These are phyloP conservation scores for Cephaloascus fragrans DNA, from an alignment of 805 yeast genomes.

Conservation along the genomic window DNA sequence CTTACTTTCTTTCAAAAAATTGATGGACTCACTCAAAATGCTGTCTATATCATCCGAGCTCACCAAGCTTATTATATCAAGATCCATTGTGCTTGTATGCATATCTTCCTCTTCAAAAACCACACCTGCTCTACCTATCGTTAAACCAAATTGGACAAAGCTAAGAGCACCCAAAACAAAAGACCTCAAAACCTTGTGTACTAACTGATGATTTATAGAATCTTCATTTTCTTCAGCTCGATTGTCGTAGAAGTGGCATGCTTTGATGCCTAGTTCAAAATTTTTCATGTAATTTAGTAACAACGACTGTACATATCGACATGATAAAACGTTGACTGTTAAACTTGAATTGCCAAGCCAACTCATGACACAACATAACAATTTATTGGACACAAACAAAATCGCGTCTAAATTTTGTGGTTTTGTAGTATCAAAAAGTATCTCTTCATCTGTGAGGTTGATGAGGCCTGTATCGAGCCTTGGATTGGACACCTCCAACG, in stretches of 20 bases:
- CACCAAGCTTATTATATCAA: conserved; percentile 20
- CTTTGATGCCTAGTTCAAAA: conserved; percentile 3
- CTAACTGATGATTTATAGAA: conserved; percentile 16
- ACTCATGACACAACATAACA: conserved; percentile 44
- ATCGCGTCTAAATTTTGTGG: conserved; percentile 30
- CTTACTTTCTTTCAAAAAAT: conserved; percentile 16
- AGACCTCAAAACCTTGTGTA: conserved; percentile 41
- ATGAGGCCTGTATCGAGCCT: conserved; percentile 73
- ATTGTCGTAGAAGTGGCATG: conserved; percentile 5
- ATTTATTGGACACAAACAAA: conserved; percentile 40
- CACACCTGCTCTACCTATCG: conserved; percentile 45
- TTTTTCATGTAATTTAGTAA: conserved; percentile 26
- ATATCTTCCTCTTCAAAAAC: conserved; percentile 71
- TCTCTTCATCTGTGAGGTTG: conserved; percentile 31
- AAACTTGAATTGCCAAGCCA: conserved; percentile 76
- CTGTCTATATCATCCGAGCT: conserved; percentile 11
- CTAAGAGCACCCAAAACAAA: conserved; percentile 44
- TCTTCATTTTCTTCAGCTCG: conserved; percentile 1
- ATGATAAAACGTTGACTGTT: conserved; percentile 69
- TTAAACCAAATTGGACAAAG: conserved; percentile 37
- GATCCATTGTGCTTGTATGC: conserved; percentile 51
- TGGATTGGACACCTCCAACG: conserved; percentile 66
- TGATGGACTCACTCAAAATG: conserved; percentile 22
- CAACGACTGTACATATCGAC: conserved; percentile 60
- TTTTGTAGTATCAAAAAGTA: conserved; percentile 31